phyloP scores from a whole-genome alignment of 345 rosid genomes.

The Triadica sebifera region DNA sequence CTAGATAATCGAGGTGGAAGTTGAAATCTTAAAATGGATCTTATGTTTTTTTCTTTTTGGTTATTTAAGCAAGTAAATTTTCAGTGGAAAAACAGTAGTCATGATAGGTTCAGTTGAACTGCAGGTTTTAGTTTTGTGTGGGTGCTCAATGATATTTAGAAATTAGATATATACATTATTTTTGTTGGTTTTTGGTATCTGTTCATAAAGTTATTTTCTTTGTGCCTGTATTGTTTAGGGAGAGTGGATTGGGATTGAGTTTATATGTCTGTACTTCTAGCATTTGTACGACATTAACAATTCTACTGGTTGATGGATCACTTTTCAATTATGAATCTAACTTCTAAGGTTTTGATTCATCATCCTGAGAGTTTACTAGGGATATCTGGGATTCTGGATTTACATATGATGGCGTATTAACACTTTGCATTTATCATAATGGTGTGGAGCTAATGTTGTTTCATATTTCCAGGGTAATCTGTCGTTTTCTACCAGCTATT shows the following conservation, averaged over 20 bases:
- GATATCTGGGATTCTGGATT: not conserved
- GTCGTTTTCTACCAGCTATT: conserved; percentile 14
- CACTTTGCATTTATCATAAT: not conserved
- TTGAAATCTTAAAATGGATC: too few species aligned
- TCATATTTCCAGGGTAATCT: conserved; percentile 27
- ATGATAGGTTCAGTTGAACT: not conserved
- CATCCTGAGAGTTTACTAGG: not conserved
- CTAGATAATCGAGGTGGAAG: conserved; percentile 13
- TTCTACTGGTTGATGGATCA: not conserved
- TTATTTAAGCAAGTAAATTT: not conserved
- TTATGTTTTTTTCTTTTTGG: too few species aligned
- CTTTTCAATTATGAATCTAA: not conserved
- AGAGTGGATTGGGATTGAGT: conserved; percentile 2
- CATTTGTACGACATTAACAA: not conserved
- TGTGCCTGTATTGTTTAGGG: conserved; percentile 7
- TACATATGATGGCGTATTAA: not conserved
- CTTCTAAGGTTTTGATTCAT: not conserved
- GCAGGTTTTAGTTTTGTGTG: not conserved
- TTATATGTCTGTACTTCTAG: not conserved
- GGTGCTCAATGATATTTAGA: not conserved
- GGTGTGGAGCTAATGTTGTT: conserved; percentile 4
- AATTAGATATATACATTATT: not conserved
- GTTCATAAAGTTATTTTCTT: not conserved
- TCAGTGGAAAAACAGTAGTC: not conserved
- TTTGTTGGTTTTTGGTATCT: conserved; percentile 8